Evolutionary conservation across 208 protist species (phyloP).

Genomic region (Leishmania tropica): DNA sequence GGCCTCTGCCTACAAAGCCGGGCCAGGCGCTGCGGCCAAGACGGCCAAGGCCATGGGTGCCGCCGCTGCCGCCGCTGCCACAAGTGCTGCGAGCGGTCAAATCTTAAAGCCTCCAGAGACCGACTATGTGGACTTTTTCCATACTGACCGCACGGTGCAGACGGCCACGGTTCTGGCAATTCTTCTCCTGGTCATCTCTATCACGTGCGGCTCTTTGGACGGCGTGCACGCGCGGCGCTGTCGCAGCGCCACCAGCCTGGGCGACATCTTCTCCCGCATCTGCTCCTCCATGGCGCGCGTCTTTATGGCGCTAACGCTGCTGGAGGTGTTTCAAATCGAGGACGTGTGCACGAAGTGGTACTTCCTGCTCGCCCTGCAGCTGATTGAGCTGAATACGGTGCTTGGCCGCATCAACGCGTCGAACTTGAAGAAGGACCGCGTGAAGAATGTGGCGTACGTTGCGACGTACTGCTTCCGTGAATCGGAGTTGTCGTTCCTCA

Average conservation of each 20-base stretch:
- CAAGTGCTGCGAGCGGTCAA: neutral
- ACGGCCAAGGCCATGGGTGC: neutral
- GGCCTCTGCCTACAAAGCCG: constrained; percentile 10
- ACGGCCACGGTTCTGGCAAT: constrained; percentile 67
- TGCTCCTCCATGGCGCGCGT: constrained; percentile 78
- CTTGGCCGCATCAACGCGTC: constrained; percentile 84
- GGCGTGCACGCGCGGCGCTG: constrained; percentile 83
- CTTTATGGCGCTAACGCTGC: constrained; percentile 83
- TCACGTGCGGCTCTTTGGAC: constrained; percentile 76
- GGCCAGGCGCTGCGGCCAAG: neutral
- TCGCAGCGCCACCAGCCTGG: constrained; percentile 79
- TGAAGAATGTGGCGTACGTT: constrained; percentile 80
- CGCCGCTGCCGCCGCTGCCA: constrained; percentile 4
- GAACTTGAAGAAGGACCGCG: constrained; percentile 74
- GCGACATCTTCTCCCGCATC: constrained; percentile 87
- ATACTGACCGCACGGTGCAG: constrained; percentile 50
- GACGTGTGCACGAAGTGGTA: constrained; percentile 79
- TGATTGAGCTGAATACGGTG: constrained; percentile 87
- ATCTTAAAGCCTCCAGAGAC: constrained; percentile 8
- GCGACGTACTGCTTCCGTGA: constrained; percentile 83
- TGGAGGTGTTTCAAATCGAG: constrained; percentile 71
- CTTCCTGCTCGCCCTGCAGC: constrained; percentile 68
- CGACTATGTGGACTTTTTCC: constrained; percentile 51
- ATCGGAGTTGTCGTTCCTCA: constrained; percentile 74
- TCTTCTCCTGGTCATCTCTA: constrained; percentile 62